A percentile compares a stretch with the other conserved stretches of the same genome.
Evolutionary conservation across 257 asterid species (phyloP).

Genomic region (Catharanthus roseus): DNA sequence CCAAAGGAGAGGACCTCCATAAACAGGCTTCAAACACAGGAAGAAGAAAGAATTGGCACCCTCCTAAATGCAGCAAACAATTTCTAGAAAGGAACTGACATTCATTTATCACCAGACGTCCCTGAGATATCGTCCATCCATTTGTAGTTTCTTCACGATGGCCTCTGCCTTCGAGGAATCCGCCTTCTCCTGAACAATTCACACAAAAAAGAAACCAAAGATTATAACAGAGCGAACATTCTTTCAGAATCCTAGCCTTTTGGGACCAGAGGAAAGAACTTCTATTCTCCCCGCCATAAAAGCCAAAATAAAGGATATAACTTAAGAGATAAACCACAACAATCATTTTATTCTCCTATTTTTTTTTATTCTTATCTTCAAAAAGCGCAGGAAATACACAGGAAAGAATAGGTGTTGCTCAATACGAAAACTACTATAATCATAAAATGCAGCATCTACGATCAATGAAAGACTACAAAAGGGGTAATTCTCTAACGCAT

Average conservation of each 20-base stretch:
- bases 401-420: too few relatives aligned
- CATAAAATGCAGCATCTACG: too few relatives aligned
- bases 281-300: not conserved
- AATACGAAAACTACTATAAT: too few relatives aligned
- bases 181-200: slow-evolving; percentile 46
- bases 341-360: not conserved
- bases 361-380: not conserved
- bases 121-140: slow-evolving; percentile 70
- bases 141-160: slow-evolving; percentile 62
- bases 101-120: slow-evolving; percentile 54
- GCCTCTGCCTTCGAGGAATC: slow-evolving; percentile 63
- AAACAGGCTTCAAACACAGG: slow-evolving; percentile 3
- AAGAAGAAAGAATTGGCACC: slow-evolving; percentile 9
- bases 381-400: too few relatives aligned
- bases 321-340: not conserved
- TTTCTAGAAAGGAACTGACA: not conserved
- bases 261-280: not conserved
- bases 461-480: too few relatives aligned
- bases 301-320: not conserved
- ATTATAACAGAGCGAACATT: not conserved
- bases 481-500: too few relatives aligned
- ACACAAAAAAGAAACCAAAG: slow-evolving; percentile 1
- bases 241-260: not conserved
- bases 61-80: slow-evolving; percentile 5
- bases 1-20: not conserved